Conservation (phyloP, 352 stramenopile genomes). For the Globisporangium camurandrum region DNA sequence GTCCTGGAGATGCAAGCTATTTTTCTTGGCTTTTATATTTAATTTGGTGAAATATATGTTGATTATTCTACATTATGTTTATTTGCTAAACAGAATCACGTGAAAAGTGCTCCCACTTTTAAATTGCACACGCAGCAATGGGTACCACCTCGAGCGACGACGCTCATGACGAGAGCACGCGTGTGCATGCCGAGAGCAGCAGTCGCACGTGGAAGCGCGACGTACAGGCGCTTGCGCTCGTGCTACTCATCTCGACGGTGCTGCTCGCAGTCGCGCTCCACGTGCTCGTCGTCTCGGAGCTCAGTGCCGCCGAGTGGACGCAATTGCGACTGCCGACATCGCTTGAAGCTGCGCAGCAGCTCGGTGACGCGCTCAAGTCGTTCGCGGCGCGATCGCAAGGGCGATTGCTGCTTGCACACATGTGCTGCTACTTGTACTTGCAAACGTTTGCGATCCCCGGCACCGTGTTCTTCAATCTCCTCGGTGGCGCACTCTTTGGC, state of each 20-base stretch:
- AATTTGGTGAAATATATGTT: too few species aligned
- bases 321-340: slow-evolving; percentile 52
- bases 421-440: slow-evolving; percentile 66
- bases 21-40: too few species aligned
- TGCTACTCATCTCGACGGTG: slow-evolving; percentile 30
- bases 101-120: background rate
- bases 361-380: slow-evolving; percentile 53
- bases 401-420: slow-evolving; percentile 56
- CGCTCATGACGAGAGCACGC: too few species aligned
- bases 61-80: background rate
- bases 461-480: slow-evolving; percentile 75
- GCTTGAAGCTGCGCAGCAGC: slow-evolving; percentile 45
- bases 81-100: too few species aligned
- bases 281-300: slow-evolving; percentile 40
- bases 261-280: slow-evolving; percentile 36
- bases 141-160: background rate
- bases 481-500: slow-evolving; percentile 67
- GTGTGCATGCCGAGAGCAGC: background rate
- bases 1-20: too few species aligned
- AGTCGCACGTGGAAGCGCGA: slow-evolving; percentile 38
- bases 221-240: slow-evolving; percentile 33
- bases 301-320: slow-evolving; percentile 46
- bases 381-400: slow-evolving; percentile 31
- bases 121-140: background rate
- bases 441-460: slow-evolving; percentile 78